Evolutionary conservation across 495 filamentous ascomycete species (phyloP), one percentile per base, ranked within the genome.

Genomic region (Rostrohypoxylon terebratum): DNA sequence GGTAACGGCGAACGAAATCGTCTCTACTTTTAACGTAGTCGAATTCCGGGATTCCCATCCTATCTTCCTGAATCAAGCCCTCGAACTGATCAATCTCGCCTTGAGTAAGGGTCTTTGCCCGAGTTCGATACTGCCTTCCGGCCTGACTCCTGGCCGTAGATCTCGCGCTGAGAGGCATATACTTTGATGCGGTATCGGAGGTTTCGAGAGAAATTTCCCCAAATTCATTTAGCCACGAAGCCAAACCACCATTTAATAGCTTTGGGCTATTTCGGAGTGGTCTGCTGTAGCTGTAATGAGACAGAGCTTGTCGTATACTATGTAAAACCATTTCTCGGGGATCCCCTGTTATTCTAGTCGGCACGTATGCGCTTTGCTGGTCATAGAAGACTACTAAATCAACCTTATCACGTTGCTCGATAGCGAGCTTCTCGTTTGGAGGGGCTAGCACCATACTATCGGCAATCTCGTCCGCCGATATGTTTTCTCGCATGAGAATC

Each of bases 321-420:
- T 89, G 84, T 11, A 98, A 79, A 48, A 90, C 85, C 47, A 84
- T 85, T 31, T 87, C 83, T 18, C 87, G 54, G 72, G 87, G 50
- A 79, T 75, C 71, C 16, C 68, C 69, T 10, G 65, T 65, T 82
- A 71, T 81, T 80, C 51, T 83, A 80, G 36, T 81, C 81, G 58
- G 83, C 79, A 78, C 80, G 58, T 79, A 69, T 83, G 81, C 74
- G 82, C 73, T 91, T 28, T 80, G 80, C 72, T 93, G 88, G 77
- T 99, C 94, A 77, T 98, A 96, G 73, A 96, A 96, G 1, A 98
- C 92, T 23, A 98, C 86, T 59, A 97, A 76, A 73, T 97, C 94
- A 75, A 90, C 97, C 69, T 92, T 86, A 69, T 96, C 85, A 23
- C 96, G 87, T 55, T 86, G 85, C 40, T 92, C 89, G 68, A 97